Percentiles rank a stretch among this genome's conserved stretches.
Conservation (phyloP, 768 basidiomycete species). For the Suillus luteus region DNA sequence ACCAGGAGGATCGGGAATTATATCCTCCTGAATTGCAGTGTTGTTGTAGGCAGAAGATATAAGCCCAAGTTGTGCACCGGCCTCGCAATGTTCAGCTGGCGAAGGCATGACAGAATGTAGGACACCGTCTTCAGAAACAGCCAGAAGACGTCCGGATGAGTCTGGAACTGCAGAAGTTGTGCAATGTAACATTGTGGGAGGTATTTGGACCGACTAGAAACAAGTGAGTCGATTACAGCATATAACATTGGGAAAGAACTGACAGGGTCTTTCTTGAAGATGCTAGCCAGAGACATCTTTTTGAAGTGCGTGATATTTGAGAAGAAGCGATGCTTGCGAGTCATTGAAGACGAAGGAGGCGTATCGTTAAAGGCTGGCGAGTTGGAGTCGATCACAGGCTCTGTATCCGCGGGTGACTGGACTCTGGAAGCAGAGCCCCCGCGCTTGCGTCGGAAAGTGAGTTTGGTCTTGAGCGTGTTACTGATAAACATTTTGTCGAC, state of each 20-base stretch:
- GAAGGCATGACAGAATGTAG: not conserved
- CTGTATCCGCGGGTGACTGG: not conserved
- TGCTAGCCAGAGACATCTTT: not conserved
- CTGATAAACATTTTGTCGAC: not conserved
- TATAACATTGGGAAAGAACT: not conserved
- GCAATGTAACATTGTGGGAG: not conserved
- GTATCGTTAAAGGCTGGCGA: not conserved
- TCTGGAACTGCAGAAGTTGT: not conserved
- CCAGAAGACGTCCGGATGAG: no score
- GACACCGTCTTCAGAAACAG: conserved; percentile 3
- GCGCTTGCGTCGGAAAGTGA: not conserved
- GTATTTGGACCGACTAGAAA: not conserved
- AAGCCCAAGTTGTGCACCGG: no score
- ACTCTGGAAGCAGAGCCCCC: not conserved
- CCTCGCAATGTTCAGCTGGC: not conserved
- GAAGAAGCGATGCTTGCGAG: not conserved
- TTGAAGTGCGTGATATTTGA: not conserved
- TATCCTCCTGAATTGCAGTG: not conserved
- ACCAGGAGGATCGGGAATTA: conserved; percentile 13
- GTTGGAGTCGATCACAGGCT: not conserved
- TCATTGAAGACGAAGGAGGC: not conserved
- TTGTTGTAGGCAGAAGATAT: not conserved
- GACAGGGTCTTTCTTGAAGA: conserved; percentile 1
- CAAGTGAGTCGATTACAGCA: not conserved
- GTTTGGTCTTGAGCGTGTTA: not conserved